Base-by-base conservation (phyloP, 192 early-diverging fungal genomes). In the Phlyctochytrium bullatum region DNA sequence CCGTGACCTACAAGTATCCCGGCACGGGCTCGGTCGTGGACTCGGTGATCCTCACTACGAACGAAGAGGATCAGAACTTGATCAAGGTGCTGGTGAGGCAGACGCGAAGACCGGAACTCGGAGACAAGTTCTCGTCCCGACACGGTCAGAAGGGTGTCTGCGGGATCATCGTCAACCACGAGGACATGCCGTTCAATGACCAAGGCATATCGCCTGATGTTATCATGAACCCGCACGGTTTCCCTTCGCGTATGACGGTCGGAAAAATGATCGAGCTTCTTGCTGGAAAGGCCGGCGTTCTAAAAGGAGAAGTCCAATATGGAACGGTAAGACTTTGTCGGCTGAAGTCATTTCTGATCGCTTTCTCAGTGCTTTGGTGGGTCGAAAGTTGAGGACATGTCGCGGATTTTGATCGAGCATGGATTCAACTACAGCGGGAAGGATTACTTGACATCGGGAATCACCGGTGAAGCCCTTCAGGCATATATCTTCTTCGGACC, bases 141-240 rank as follows among this genome's bases (percentile, higher is more conserved):
- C 95, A 97, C 84, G 96, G 95, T 61, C 96, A 98, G 71, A 98
- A 98, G 71, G 96, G 96, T 63, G 93, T 95, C 27, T 92, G 90
- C 65, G 96, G 95, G 50, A 92, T 96, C 59, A 98, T 98, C 79
- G 93, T 97, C 36, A 88, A 90, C 67, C 93, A 97, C 65, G 95
- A 96, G 75, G 95, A 98, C 73, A 93, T 98, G 93, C 96, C 96
- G 28, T 98, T 97, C 76, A 83, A 88, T 14, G 94, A 97, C 73
- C 73, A 83, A 34, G 96, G 96, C 52, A 85, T 96, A 31, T 86
- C 81, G 40, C 96, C 96, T 10, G 96, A 98, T 68, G 91, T 98
- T 61, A 94, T 98, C 80, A 98, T 98, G 94, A 98, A 98, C 83
- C 96, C 96, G 12, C 96, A 98, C 74, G 95, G 95, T 67, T 96